Conservation (phyloP, 1,284 basidiomycete species). For the Baeospora myosura region DNA sequence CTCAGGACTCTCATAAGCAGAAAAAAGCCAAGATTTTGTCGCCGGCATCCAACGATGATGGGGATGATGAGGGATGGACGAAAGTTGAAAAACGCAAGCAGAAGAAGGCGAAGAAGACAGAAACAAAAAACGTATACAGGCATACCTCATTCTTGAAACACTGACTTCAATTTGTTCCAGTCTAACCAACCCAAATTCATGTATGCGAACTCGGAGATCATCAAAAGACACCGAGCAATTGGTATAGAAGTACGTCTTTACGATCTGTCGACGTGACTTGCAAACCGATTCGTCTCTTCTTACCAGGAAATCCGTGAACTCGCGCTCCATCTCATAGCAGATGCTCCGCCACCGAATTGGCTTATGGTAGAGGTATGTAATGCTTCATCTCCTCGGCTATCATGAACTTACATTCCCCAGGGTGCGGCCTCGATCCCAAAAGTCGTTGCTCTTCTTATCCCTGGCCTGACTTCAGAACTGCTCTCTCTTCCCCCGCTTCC, state of each 20-base stretch:
- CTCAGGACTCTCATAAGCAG: constrained; percentile 15
- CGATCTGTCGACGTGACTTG: background rate
- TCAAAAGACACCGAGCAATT: constrained; percentile 63
- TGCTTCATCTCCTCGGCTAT: constrained; percentile 4
- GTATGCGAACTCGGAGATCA: constrained; percentile 70
- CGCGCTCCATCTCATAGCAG: constrained; percentile 72
- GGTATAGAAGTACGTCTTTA: constrained; percentile 60
- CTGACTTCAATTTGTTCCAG: constrained; percentile 26
- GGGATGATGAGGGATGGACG: constrained; percentile 47
- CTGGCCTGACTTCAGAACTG: constrained; percentile 68
- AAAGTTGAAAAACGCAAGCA: constrained; percentile 72
- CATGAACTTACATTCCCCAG: constrained; percentile 28
- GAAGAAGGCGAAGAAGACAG: constrained; percentile 61
- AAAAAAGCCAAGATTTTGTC: constrained; percentile 19
- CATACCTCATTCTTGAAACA: constrained; percentile 12
- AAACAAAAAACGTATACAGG: constrained; percentile 55
- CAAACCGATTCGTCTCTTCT: background rate
- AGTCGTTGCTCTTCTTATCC: constrained; percentile 72
- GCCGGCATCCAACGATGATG: constrained; percentile 12
- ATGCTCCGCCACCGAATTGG: constrained; percentile 78
- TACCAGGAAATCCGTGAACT: constrained; percentile 79
- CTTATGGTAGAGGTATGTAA: constrained; percentile 69
- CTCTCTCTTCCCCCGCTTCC: constrained; percentile 63
- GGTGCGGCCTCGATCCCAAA: constrained; percentile 67
- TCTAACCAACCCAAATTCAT: constrained; percentile 67